Conservation (phyloP, 75 land plant genomes). For the Picea glauca region DNA sequence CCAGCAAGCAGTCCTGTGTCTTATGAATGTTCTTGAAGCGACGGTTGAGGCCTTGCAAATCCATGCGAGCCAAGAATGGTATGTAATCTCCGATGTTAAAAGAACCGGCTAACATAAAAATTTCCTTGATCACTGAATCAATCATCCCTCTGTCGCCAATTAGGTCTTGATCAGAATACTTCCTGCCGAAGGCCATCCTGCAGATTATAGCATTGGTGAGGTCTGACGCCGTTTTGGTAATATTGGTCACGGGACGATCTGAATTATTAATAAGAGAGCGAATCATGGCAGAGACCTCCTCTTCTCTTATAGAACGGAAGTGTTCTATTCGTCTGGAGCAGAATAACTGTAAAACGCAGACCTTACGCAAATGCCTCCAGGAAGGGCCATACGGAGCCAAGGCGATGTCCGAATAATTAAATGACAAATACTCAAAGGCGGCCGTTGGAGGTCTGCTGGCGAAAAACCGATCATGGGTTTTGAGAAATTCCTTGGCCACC, state of each 20-base stretch:
- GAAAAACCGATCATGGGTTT: slow-evolving; percentile 6
- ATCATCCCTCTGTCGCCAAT: neutral
- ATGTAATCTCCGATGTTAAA: neutral
- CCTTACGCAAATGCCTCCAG: neutral
- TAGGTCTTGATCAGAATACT: neutral
- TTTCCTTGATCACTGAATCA: neutral
- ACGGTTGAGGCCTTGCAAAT: neutral
- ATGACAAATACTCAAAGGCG: neutral
- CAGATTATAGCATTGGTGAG: neutral
- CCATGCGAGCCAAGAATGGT: neutral
- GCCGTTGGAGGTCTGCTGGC: neutral
- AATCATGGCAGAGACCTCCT: slow-evolving; percentile 14
- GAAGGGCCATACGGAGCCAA: neutral
- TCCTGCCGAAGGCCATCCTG: neutral
- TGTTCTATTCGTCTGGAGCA: neutral
- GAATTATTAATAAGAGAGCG: neutral
- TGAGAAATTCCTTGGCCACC: slow-evolving; percentile 5
- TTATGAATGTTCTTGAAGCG: neutral
- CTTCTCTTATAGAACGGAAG: neutral
- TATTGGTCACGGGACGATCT: neutral
- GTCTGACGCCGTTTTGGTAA: neutral
- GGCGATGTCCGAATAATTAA: neutral
- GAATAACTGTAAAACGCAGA: neutral
- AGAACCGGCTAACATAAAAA: neutral
- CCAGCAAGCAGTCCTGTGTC: neutral